A percentile compares a stretch with the other conserved stretches of the same genome.
Conservation (phyloP, 2,329 filamentous ascomycete genomes). For the Curvularia hawaiiensis region DNA sequence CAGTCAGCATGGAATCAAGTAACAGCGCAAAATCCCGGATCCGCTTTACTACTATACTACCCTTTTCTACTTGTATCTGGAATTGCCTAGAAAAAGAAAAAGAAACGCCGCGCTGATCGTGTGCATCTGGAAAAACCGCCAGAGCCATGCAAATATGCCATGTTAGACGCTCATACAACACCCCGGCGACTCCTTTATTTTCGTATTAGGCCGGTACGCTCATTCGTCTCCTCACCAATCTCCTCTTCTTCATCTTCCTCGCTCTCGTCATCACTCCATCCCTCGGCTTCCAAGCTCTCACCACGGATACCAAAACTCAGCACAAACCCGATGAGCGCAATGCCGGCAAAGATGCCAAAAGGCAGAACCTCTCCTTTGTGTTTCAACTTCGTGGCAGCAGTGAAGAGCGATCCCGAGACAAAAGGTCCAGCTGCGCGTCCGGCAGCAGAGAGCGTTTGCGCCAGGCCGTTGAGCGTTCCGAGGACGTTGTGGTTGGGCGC, state of each 20-base stretch:
- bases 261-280: conserved; percentile 52
- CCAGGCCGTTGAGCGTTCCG: conserved; percentile 89
- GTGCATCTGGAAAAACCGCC: conserved; percentile 2
- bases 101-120: conserved; percentile 22
- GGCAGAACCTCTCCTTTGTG: conserved; percentile 84
- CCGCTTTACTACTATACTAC: no score
- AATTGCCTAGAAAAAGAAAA: neutral
- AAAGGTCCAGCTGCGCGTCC: conserved; percentile 90
- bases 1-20: neutral
- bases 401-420: conserved; percentile 84
- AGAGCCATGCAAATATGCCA: conserved; percentile 14
- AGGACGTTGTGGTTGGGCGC: conserved; percentile 84
- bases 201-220: conserved; percentile 39
- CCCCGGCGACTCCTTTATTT: conserved; percentile 21
- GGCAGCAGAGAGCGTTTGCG: conserved; percentile 89
- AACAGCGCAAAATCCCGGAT: neutral
- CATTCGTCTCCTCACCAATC: conserved; percentile 26
- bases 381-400: conserved; percentile 71
- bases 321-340: conserved; percentile 80
- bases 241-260: conserved; percentile 38
- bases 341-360: conserved; percentile 85
- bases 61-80: neutral
- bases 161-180: neutral
- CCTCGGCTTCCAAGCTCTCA: conserved; percentile 62
- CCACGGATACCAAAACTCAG: conserved; percentile 79